phyloP scores from a whole-genome alignment of 352 stramenopile species.

The Aphanomyces stellatus region DNA sequence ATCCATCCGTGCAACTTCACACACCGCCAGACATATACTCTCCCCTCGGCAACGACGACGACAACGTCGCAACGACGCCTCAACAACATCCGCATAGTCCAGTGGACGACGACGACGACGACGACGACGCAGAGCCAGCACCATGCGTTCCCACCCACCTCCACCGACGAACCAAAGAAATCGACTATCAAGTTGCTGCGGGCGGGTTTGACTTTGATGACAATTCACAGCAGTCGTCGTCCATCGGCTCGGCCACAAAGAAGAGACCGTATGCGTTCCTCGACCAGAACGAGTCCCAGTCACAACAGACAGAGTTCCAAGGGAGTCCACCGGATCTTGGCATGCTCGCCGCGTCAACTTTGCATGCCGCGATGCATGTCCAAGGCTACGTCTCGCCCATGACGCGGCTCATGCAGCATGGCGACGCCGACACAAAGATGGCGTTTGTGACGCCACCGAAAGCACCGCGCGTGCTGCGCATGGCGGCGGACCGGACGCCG shows the following conservation, averaged over 20 bases:
- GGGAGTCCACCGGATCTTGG: not conserved
- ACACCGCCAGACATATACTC: too few species aligned
- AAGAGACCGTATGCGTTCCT: not conserved
- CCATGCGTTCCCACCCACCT: too few species aligned
- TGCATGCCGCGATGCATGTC: constrained; percentile 9
- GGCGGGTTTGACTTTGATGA: not conserved
- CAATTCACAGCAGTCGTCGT: not conserved
- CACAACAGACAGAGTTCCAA: not conserved
- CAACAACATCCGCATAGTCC: too few species aligned
- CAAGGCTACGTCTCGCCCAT: not conserved
- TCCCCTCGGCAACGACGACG: too few species aligned
- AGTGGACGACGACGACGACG: not conserved
- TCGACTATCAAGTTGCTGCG: not conserved
- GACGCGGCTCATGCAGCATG: not conserved
- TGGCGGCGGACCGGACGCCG: not conserved
- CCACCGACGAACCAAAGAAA: not conserved
- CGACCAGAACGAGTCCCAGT: not conserved
- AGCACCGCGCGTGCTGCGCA: not conserved
- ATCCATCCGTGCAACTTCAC: too few species aligned
- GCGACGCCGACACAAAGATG: not conserved
- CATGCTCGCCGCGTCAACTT: not conserved
- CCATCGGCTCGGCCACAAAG: not conserved
- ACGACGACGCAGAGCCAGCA: not conserved
- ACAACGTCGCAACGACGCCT: too few species aligned
- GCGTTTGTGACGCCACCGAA: not conserved